A percentile compares a stretch with the other conserved stretches of the same genome.
Evolutionary conservation across 495 filamentous ascomycete genomes (phyloP).

Genomic region (Penicillium ochrochloron): DNA sequence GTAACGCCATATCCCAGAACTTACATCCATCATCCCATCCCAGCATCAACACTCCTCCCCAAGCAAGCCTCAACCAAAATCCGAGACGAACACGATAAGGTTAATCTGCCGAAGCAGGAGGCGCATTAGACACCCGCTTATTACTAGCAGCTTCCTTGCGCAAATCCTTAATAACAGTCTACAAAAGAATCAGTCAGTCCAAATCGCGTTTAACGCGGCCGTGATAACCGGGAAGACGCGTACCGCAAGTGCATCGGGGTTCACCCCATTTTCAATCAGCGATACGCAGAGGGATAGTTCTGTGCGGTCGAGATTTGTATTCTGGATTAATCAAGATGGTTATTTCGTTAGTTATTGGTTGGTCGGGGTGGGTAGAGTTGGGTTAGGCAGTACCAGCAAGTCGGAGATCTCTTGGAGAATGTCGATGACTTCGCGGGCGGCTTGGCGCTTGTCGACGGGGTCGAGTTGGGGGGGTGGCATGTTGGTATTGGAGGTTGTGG

Average conservation of each 20-base stretch:
- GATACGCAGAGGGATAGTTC: conserved; percentile 93
- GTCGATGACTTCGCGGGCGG: conserved; percentile 94
- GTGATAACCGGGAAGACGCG: conserved; percentile 33
- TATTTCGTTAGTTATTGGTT: not conserved
- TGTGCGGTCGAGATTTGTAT: conserved; percentile 87
- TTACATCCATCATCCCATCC: conserved; percentile 7
- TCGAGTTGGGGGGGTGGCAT: conserved; percentile 33
- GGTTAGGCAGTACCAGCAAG: conserved; percentile 65
- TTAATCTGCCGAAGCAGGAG: conserved; percentile 27
- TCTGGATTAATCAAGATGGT: conserved; percentile 54
- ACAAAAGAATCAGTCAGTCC: conserved; percentile 3
- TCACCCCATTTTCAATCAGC: conserved; percentile 95
- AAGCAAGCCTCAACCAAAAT: not conserved
- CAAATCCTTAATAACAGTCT: conserved; percentile 77
- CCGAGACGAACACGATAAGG: not conserved
- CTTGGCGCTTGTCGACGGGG: conserved; percentile 71
- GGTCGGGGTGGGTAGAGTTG: not conserved
- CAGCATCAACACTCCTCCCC: not conserved
- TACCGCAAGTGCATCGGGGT: conserved; percentile 93
- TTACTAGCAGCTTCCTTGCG: conserved; percentile 57
- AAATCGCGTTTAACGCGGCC: not conserved
- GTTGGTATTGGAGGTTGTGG: not conserved
- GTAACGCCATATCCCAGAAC: conserved; percentile 21
- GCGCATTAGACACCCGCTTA: conserved; percentile 30
- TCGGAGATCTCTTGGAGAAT: conserved; percentile 93